phyloP scores from a whole-genome alignment of 2,329 filamentous ascomycete species.

The Fusarium longipes region DNA sequence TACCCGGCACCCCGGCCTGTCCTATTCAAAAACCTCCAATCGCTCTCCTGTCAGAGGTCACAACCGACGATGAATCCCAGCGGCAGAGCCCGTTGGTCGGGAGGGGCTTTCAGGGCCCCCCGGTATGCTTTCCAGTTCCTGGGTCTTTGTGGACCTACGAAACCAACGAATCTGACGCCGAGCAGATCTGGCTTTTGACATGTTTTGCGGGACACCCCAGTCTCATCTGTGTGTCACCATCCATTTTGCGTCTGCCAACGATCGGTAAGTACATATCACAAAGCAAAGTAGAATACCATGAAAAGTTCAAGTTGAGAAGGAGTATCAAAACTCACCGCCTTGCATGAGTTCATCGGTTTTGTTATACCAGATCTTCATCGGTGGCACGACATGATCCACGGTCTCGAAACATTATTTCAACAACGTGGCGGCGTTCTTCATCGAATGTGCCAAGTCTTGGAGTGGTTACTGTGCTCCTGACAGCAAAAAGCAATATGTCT shows the following conservation, averaged over 20 bases:
- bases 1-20: slow-evolving; percentile 35
- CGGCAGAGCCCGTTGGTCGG: slow-evolving; percentile 44
- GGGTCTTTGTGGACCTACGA: slow-evolving; percentile 33
- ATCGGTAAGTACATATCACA: slow-evolving; percentile 34
- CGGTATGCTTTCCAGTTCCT: slow-evolving; percentile 34
- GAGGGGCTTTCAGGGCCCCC: slow-evolving; percentile 43
- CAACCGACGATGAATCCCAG: slow-evolving; percentile 30
- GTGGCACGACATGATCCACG: slow-evolving; percentile 15
- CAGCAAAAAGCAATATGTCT: slow-evolving; percentile 40
- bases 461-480: slow-evolving; percentile 33
- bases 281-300: slow-evolving; percentile 32
- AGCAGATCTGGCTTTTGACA: slow-evolving; percentile 49
- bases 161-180: slow-evolving; percentile 43
- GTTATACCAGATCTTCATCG: slow-evolving; percentile 32
- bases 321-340: slow-evolving; percentile 32
- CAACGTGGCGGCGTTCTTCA: slow-evolving; percentile 35
- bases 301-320: slow-evolving; percentile 9
- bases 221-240: slow-evolving; percentile 49
- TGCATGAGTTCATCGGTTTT: slow-evolving; percentile 34
- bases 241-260: slow-evolving; percentile 40
- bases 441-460: slow-evolving; percentile 36
- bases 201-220: slow-evolving; percentile 49
- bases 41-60: slow-evolving; percentile 32
- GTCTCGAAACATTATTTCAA: slow-evolving; percentile 17
- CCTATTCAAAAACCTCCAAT: slow-evolving; percentile 30